Evolutionary conservation across 257 asterid species (phyloP).

Genomic region (Salvia miltiorrhiza): DNA sequence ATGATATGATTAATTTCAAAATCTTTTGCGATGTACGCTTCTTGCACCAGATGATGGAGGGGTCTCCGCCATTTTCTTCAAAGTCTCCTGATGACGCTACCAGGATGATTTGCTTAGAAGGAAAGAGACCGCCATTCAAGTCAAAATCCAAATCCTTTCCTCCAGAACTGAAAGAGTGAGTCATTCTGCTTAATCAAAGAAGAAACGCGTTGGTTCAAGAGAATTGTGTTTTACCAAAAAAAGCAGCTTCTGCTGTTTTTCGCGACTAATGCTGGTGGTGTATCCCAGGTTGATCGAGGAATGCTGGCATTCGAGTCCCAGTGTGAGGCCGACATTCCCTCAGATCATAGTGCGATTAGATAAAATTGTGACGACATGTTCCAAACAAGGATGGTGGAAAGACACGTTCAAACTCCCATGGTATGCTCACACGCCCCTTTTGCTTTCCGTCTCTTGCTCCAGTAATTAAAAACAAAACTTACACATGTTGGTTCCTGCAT

Average conservation of each 20-base stretch:
- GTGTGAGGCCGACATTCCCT: slow-evolving; percentile 60
- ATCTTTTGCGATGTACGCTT: neutral
- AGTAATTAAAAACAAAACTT: neutral
- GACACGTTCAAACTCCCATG: slow-evolving; percentile 96
- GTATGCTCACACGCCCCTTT: slow-evolving; percentile 32
- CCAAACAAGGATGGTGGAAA: slow-evolving; percentile 97
- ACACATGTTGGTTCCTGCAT: no score
- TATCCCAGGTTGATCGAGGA: slow-evolving; percentile 77
- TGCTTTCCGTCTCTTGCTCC: neutral
- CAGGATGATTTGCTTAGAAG: slow-evolving; percentile 63
- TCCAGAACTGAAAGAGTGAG: slow-evolving; percentile 81
- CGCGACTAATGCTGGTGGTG: neutral
- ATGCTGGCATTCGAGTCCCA: slow-evolving; percentile 75
- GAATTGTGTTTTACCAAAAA: neutral
- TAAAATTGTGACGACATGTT: slow-evolving; percentile 57
- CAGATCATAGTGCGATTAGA: slow-evolving; percentile 72
- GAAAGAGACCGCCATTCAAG: slow-evolving; percentile 77
- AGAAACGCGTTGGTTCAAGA: neutral
- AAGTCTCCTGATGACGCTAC: slow-evolving; percentile 72
- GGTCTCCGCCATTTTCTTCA: slow-evolving; percentile 68
- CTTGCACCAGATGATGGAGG: slow-evolving; percentile 84
- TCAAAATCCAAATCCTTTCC: slow-evolving; percentile 74
- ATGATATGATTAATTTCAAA: neutral
- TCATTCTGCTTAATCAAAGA: neutral
- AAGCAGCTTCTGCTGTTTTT: neutral